Base-by-base conservation (phyloP, 2,329 filamentous ascomycete genomes). In the Apiospora kogelbergensis region DNA sequence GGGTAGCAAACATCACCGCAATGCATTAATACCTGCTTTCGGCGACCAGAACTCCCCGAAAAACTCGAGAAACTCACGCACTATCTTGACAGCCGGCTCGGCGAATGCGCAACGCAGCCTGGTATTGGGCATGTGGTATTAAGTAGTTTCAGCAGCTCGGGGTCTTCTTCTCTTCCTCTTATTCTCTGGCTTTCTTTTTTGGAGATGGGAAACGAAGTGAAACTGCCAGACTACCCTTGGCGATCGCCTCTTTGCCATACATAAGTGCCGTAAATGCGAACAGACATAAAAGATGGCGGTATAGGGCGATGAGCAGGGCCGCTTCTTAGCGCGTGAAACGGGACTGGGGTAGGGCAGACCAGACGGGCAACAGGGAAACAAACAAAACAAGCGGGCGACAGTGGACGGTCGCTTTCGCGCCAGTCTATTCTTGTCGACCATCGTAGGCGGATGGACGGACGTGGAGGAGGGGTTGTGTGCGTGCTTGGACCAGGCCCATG, bases 351-450 rank as follows among this genome's bases (percentile, higher is more conserved):
- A 37, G 11, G 30, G 22, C 53, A 37, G 53, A 37, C n/a, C n/a
- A n/a, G n/a, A n/a, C n/a, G n/a, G n/a, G n/a, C n/a, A n/a, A n/a
- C 53, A 60, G 53, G 30, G 53, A 60, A 57, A 60, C 53, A 60
- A 37, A 60, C 53, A 60, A 60, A 37, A 60, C 53, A 60, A 53
- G 53, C 53, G 53, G 53, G 53, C 53, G n/a, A n/a, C 53, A 60
- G 53, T 60, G 53, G 46, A 26, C 53, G 17, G 17, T 60, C 17
- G 17, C 30, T 37, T 60, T 33, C 30, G 53, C 53, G 15, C 53
- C 53, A 37, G 53, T 60, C 53, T 37, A 60, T n/a, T 37, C 26
- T n/a, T n/a, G 53, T 37, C 20, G 13, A n/a, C 26, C 17, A n/a
- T 33, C 53, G 33, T 37, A 7, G 17, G 30, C 11, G 53, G 53